Evolutionary conservation across 495 filamentous ascomycete species (phyloP).

Genomic region (Aspergillus diversus): DNA sequence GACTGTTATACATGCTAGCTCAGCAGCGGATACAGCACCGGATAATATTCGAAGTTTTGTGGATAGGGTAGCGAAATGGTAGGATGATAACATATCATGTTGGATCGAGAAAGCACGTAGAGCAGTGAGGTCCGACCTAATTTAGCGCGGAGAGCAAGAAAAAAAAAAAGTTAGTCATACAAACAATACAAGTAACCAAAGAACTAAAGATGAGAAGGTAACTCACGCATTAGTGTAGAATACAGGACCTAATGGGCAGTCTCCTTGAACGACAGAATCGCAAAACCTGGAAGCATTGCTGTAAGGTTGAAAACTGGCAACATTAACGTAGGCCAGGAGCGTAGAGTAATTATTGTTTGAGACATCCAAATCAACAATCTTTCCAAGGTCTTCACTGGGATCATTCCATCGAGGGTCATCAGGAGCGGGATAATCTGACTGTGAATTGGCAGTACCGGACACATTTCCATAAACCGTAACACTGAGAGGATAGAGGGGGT

Average conservation of each 20-base stretch:
- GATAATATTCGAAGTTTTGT: constrained; percentile 71
- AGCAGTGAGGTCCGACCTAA: constrained; percentile 53
- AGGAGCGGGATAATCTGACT: constrained; percentile 52
- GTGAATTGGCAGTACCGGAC: constrained; percentile 58
- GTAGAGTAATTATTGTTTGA: constrained; percentile 67
- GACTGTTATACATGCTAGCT: constrained; percentile 78
- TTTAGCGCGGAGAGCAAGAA: constrained; percentile 6
- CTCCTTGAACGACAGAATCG: constrained; percentile 56
- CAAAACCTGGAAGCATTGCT: constrained; percentile 63
- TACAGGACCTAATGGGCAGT: constrained; percentile 75
- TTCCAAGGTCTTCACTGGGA: constrained; percentile 65
- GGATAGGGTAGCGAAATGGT: constrained; percentile 80
- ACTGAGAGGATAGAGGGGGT: constrained; percentile 66
- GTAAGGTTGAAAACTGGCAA: constrained; percentile 75
- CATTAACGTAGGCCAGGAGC: constrained; percentile 65
- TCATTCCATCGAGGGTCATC: constrained; percentile 57
- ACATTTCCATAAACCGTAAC: constrained; percentile 93
- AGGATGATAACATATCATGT: constrained; percentile 78
- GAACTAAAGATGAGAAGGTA: neutral
- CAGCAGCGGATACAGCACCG: constrained; percentile 63
- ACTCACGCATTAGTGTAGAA: constrained; percentile 66
- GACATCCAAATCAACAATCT: constrained; percentile 66
- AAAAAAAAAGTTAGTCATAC: neutral
- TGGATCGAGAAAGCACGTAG: constrained; percentile 74
- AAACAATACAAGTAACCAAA: neutral